Conservation (phyloP, 179 eudicot genomes). For the Silene noctiflora region DNA sequence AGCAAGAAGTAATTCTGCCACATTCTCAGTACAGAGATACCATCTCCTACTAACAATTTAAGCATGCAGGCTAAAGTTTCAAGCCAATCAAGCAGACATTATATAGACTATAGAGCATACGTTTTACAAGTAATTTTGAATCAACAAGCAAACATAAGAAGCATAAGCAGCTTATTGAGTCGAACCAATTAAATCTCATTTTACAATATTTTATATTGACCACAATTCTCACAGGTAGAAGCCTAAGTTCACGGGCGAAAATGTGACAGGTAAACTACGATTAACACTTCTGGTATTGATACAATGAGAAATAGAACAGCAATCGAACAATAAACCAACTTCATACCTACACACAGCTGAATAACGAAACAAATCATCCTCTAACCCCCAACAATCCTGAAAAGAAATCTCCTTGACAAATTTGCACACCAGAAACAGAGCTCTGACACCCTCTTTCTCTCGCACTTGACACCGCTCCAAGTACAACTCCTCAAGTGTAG, state of each 20-base stretch:
- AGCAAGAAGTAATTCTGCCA: not conserved
- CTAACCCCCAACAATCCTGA: conserved; percentile 92
- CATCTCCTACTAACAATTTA: not conserved
- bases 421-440: conserved; percentile 69
- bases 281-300: conserved; percentile 35
- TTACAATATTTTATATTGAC: too few species aligned
- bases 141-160: not conserved
- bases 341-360: conserved; percentile 74
- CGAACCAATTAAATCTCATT: too few species aligned
- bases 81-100: not conserved
- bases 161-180: not conserved
- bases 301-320: conserved; percentile 14
- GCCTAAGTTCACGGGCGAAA: too few species aligned
- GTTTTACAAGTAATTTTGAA: not conserved
- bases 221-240: too few species aligned
- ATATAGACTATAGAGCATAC: not conserved
- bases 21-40: not conserved
- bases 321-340: not conserved
- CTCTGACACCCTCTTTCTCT: conserved; percentile 56
- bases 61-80: not conserved
- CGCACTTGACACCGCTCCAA: conserved; percentile 65
- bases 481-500: conserved; percentile 63
- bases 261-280: too few species aligned
- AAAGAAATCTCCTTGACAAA: conserved; percentile 54
- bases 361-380: conserved; percentile 51